Evolutionary conservation across 2,329 filamentous ascomycete genomes (phyloP).

Genomic region (Aspergillus ruber): DNA sequence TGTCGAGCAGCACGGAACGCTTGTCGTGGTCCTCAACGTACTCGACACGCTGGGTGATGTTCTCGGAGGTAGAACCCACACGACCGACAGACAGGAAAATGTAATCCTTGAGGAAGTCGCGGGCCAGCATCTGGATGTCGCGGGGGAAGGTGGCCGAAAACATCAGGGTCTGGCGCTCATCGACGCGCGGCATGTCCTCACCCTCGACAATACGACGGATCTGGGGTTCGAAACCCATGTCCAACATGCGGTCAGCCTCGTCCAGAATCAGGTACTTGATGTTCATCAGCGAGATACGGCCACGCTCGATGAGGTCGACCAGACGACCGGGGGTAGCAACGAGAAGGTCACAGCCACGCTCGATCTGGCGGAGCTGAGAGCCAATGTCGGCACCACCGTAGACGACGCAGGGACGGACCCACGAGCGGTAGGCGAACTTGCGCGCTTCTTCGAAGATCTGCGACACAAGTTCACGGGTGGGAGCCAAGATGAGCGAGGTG

Average conservation of each 20-base stretch:
- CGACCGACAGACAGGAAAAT: conserved; percentile 97
- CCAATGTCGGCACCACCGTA: conserved; percentile 99
- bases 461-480: conserved; percentile 95
- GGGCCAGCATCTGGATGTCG: conserved; percentile 97
- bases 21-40: conserved; percentile 97
- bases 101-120: conserved; percentile 98
- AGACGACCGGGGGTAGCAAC: conserved; percentile 96
- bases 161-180: conserved; percentile 94
- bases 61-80: conserved; percentile 99
- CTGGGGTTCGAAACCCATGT: conserved; percentile 99
- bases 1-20: conserved; percentile 93
- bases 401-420: conserved; percentile 96
- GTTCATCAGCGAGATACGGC: conserved; percentile 92
- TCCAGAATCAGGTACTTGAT: conserved; percentile 99
- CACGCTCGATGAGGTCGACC: conserved; percentile 96
- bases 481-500: conserved; percentile 89
- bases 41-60: conserved; percentile 98
- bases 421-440: conserved; percentile 98
- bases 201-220: conserved; percentile 97
- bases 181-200: conserved; percentile 88
- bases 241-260: conserved; percentile 99
- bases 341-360: conserved; percentile 92
- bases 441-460: conserved; percentile 97
- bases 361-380: conserved; percentile 94
- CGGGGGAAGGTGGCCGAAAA: conserved; percentile 99